Evolutionary conservation across 345 rosid species (phyloP).

Genomic region (Turnera subulata): DNA sequence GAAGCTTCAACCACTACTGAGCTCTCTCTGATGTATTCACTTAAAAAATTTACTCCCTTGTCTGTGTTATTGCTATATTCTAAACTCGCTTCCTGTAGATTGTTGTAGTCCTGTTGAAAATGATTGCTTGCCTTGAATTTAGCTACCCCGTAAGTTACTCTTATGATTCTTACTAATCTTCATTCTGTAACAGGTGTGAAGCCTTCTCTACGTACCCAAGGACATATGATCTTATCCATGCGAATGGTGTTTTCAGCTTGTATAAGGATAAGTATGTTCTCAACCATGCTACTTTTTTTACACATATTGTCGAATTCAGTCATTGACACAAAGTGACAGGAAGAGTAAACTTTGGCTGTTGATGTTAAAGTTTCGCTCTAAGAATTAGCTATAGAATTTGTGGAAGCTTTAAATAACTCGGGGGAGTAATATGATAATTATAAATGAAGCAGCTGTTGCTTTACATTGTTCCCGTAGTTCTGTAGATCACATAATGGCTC

Average conservation of each 20-base stretch:
- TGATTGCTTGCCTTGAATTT: not conserved
- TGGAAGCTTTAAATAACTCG: not conserved
- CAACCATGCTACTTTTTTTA: not conserved
- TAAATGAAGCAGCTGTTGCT: not conserved
- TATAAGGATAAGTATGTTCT: conserved; percentile 28
- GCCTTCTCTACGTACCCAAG: conserved; percentile 34
- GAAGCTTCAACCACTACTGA: too few relatives aligned
- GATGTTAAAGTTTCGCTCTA: too few relatives aligned
- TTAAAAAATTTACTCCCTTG: too few relatives aligned
- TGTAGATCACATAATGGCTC: not conserved
- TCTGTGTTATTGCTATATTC: too few relatives aligned
- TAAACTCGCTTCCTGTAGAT: too few relatives aligned
- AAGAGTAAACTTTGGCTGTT: not conserved
- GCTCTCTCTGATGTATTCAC: too few relatives aligned
- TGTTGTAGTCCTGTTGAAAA: too few relatives aligned
- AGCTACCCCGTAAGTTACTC: not conserved
- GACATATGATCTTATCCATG: conserved; percentile 33
- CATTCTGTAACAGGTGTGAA: conserved; percentile 25
- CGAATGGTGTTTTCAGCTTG: conserved; percentile 31
- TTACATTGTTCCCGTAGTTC: not conserved
- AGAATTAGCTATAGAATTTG: too few relatives aligned
- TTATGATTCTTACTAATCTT: not conserved
- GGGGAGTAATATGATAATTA: not conserved
- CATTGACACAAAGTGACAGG: too few relatives aligned
- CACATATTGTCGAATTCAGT: too few relatives aligned